Conservation (phyloP, 805 yeast genomes). For the Kockiozyma suomiensis region DNA sequence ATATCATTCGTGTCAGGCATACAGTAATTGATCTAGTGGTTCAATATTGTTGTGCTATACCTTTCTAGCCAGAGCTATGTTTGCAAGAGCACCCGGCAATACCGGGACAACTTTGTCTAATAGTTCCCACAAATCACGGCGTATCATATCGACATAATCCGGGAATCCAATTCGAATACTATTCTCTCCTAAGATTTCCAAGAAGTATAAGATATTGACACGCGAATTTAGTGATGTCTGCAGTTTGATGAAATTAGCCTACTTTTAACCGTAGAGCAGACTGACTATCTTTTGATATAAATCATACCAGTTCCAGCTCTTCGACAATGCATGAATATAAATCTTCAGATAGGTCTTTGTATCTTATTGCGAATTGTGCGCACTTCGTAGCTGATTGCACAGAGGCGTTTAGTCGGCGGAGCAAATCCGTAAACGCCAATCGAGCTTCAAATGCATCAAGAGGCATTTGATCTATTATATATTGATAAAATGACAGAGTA, state of each 20-base stretch:
- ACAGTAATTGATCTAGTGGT: background rate
- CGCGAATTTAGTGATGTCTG: constrained; percentile 59
- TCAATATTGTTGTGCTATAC: constrained; percentile 6
- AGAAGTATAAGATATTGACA: constrained; percentile 66
- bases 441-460: constrained; percentile 91
- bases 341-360: constrained; percentile 63
- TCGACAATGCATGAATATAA: constrained; percentile 68
- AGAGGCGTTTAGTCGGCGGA: constrained; percentile 68
- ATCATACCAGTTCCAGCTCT: constrained; percentile 48
- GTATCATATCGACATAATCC: constrained; percentile 39
- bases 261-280: background rate
- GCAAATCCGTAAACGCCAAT: constrained; percentile 67
- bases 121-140: constrained; percentile 38
- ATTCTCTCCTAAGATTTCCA: constrained; percentile 58
- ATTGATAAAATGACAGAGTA: background rate
- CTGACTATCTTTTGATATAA: background rate
- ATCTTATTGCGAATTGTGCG: constrained; percentile 58
- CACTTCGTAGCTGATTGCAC: constrained; percentile 49
- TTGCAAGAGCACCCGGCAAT: constrained; percentile 36
- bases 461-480: constrained; percentile 23
- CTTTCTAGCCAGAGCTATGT: constrained; percentile 26
- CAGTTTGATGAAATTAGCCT: background rate
- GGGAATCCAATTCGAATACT: constrained; percentile 39
- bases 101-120: constrained; percentile 41
- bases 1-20: too few relatives aligned